These are phyloP conservation scores for Ambrosia trifida DNA, from an alignment of 129 eudicot genomes.

Conservation along the genomic window DNA sequence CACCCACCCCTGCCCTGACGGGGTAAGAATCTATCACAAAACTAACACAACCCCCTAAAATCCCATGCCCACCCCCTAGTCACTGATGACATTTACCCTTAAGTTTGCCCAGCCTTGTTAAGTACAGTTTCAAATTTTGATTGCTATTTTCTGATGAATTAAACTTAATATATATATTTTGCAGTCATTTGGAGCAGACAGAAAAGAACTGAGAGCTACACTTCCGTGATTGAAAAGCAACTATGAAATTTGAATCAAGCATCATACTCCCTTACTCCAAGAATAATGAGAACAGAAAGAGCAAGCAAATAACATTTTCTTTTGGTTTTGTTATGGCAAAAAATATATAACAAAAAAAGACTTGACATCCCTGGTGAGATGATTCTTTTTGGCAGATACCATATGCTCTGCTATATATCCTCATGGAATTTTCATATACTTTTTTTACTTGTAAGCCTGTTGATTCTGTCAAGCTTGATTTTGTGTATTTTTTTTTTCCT, in stretches of 20 bases:
- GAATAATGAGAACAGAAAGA: constrained; percentile 37
- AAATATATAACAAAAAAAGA: background rate
- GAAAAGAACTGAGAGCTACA: constrained; percentile 72
- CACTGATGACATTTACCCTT: too few species aligned
- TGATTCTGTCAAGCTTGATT: constrained; percentile 15
- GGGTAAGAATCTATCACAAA: too few species aligned
- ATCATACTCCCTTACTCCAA: constrained; percentile 11
- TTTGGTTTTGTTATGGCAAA: constrained; percentile 19
- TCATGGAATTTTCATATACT: background rate
- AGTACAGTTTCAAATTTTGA: background rate
- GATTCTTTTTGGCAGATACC: constrained; percentile 29
- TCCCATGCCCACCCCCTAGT: too few species aligned
- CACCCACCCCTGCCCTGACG: too few species aligned
- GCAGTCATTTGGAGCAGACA: constrained; percentile 90
- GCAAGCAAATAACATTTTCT: constrained; percentile 18
- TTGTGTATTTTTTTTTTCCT: background rate
- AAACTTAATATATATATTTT: constrained; percentile 4
- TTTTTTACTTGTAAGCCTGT: background rate
- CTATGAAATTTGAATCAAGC: background rate
- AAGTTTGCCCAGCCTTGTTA: background rate
- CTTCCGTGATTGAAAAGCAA: constrained; percentile 57
- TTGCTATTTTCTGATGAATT: background rate
- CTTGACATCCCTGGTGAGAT: constrained; percentile 19
- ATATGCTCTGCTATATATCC: constrained; percentile 21
- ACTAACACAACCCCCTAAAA: too few species aligned